Evolutionary conservation across 306 rosid species (phyloP).

Genomic region (Casuarina glauca): DNA sequence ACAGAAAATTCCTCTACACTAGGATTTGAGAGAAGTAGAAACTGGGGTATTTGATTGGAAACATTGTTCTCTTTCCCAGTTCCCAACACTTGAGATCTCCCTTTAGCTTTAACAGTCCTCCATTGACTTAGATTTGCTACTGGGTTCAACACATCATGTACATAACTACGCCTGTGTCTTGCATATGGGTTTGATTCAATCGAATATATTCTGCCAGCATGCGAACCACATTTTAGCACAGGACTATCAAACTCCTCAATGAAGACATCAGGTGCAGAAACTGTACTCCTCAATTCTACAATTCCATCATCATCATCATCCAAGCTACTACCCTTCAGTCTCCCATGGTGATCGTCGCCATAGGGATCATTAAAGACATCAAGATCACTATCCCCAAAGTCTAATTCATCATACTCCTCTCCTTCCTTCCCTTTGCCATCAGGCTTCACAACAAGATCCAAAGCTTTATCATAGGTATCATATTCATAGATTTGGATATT

Average conservation of each 20-base stretch:
- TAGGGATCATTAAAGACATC: conserved; percentile 44
- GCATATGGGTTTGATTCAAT: conserved; percentile 41
- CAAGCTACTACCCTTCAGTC: conserved; percentile 27
- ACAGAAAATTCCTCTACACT: conserved; percentile 38
- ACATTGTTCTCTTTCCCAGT: conserved; percentile 59
- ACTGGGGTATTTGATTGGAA: conserved; percentile 36
- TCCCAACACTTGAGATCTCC: conserved; percentile 28
- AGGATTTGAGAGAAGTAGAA: conserved; percentile 39
- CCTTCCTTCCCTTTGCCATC: too few relatives aligned
- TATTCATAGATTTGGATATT: too few relatives aligned
- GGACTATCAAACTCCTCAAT: conserved; percentile 48
- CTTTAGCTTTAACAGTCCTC: conserved; percentile 61
- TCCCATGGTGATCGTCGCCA: conserved; percentile 34
- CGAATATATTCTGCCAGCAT: conserved; percentile 32
- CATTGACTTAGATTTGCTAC: conserved; percentile 77
- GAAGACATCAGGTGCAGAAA: conserved; percentile 26
- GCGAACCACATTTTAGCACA: conserved; percentile 19
- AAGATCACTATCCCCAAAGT: conserved; percentile 46
- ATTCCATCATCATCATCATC: conserved; percentile 37
- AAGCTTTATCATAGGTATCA: too few relatives aligned
- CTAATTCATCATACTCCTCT: conserved; percentile 55
- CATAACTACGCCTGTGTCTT: conserved; percentile 65
- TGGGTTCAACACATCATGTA: conserved; percentile 73
- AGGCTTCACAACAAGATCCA: too few relatives aligned
- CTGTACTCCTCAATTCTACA: conserved; percentile 24